Evolutionary conservation across 2,329 filamentous ascomycete genomes (phyloP).

Genomic region (Sporothrix euskadiensis): DNA sequence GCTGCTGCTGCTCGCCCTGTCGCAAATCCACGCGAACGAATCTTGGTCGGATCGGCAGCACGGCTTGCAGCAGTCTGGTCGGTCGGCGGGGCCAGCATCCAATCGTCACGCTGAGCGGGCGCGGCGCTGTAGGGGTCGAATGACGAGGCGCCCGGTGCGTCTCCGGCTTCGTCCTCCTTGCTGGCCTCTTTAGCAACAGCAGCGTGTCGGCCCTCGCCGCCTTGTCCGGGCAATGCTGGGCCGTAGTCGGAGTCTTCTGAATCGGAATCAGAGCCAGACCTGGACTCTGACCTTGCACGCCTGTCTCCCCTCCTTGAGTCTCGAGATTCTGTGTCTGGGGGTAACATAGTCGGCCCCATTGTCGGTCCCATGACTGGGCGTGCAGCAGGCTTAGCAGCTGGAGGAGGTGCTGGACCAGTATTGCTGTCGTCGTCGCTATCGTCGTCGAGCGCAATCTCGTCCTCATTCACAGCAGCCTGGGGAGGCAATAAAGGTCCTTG

Average conservation of each 20-base stretch:
- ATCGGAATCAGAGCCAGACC: slow-evolving; percentile 42
- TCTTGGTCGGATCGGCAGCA: slow-evolving; percentile 78
- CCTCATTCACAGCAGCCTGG: slow-evolving; percentile 38
- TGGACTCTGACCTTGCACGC: slow-evolving; percentile 35
- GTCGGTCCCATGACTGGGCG: slow-evolving; percentile 20
- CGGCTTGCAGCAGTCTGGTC: slow-evolving; percentile 53
- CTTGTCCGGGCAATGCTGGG: slow-evolving; percentile 56
- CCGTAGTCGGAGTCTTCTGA: slow-evolving; percentile 59
- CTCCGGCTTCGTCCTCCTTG: background rate
- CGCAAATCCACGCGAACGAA: slow-evolving; percentile 80
- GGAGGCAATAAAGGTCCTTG: slow-evolving; percentile 36
- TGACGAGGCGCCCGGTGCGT: slow-evolving; percentile 33
- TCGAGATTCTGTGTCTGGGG: slow-evolving; percentile 28
- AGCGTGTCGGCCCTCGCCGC: slow-evolving; percentile 6
- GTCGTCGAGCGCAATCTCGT: slow-evolving; percentile 46
- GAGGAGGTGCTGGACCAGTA: slow-evolving; percentile 21
- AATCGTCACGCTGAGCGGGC: slow-evolving; percentile 72
- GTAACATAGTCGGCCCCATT: slow-evolving; percentile 33
- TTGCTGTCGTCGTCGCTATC: slow-evolving; percentile 42
- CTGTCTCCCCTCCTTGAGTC: slow-evolving; percentile 40
- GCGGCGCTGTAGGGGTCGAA: slow-evolving; percentile 47
- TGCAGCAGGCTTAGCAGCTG: background rate
- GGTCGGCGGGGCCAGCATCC: slow-evolving; percentile 74
- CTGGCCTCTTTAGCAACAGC: background rate
- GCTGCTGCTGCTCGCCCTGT: slow-evolving; percentile 53